Evolutionary conservation across 192 early-diverging fungal genomes (phyloP), one percentile per base, ranked within the genome.

Genomic region (Dissophora globulifera): DNA sequence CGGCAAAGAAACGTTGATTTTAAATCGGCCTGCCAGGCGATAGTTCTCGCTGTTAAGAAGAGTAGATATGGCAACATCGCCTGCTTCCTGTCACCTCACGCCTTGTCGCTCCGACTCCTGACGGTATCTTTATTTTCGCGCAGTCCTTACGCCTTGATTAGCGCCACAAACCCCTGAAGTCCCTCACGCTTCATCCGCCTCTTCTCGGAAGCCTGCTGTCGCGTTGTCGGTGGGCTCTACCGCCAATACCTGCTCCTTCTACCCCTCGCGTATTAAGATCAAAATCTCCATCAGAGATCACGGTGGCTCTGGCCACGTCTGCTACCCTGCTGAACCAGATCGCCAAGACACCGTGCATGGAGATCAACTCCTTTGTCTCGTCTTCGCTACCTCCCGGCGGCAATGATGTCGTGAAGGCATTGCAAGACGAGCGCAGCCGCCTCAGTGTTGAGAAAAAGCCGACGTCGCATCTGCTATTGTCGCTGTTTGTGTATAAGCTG

Each of bases 401-500:
- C 15, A 57, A 53, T n/a, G n/a, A n/a, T 15, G 57, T 69, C 31
- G 25, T 53, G 22, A 19, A 51, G 26, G 78, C 83, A 27, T 56
- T 86, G 4, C 47, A 70, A 45, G 63, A 82, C 55, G 63, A 69
- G 12, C 48, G 79, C 32, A 80, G 48, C 42, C 72, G 79, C 26
- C 67, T 79, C 13, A 81, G 78, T 29, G 49, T 83, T 5, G 62
- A 70, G 17, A 58, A 86, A 54, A 88, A 89, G 66, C 71, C 88
- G 20, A 84, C 78, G 1, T 26, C 50, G 12, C 87, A 90, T 27
- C 83, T 95, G 25, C 15, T 90, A 17, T 82, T 87, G 46, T 89
- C 90, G 1, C 59, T 87, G 31, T 27, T 85, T 15, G 91, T 95
- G 29, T 93, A 91, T 68, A 85, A 87, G 45, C 23, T 90, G 25